These are phyloP conservation scores for Trametes villosa DNA, from an alignment of 768 basidiomycete species.

Conservation along the genomic window DNA sequence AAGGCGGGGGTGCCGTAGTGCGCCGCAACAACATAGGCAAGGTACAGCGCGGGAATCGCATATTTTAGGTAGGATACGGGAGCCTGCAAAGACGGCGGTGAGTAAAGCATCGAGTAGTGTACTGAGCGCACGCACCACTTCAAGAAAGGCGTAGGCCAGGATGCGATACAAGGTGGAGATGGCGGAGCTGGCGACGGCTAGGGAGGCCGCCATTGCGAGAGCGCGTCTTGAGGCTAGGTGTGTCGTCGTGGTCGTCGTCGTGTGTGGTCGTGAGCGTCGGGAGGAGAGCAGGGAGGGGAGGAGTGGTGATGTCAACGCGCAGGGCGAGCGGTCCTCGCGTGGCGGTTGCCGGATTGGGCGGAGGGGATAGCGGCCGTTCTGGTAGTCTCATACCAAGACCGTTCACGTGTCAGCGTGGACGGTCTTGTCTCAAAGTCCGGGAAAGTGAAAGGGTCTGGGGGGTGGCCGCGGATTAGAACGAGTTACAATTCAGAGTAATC, in stretches of 20 bases:
- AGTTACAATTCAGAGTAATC: too few relatives aligned
- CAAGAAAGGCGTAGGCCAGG: conserved; percentile 51
- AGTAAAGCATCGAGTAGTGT: not conserved
- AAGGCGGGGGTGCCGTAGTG: conserved; percentile 16
- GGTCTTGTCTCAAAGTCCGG: too few relatives aligned
- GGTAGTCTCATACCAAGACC: too few relatives aligned
- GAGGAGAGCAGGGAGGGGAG: conserved; percentile 49
- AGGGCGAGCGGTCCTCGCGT: conserved; percentile 4
- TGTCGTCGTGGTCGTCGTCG: conserved; percentile 10
- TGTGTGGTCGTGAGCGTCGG: conserved; percentile 37
- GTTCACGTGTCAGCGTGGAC: too few relatives aligned
- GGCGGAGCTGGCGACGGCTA: conserved; percentile 29
- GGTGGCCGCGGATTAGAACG: too few relatives aligned
- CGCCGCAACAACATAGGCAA: conserved; percentile 28
- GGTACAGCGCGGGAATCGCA: conserved; percentile 35
- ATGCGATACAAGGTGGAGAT: conserved; percentile 47
- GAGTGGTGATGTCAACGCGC: conserved; percentile 18
- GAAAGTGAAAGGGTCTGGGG: too few relatives aligned
- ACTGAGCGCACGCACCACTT: conserved; percentile 45
- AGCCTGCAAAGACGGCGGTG: conserved; percentile 36
- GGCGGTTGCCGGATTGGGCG: conserved; percentile 4
- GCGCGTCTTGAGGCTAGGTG: not conserved
- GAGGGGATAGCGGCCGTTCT: conserved; percentile 2
- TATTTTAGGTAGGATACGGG: conserved; percentile 42
- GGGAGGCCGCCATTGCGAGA: conserved; percentile 17